Conservation (phyloP, 2,329 filamentous ascomycete species). For the Lecanicillium sp. region DNA sequence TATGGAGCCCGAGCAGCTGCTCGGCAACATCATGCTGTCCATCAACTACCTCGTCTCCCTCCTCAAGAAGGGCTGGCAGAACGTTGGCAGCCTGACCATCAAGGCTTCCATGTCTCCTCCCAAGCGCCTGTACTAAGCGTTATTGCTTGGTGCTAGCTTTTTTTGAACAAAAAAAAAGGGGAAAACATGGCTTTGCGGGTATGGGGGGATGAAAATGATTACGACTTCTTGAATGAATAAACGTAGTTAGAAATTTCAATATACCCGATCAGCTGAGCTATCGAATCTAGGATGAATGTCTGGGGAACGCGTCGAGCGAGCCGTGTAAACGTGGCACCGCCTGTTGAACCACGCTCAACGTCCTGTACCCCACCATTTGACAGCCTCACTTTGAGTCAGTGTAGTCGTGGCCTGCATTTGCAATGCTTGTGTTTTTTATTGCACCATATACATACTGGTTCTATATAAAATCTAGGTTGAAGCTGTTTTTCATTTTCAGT, state of each 20-base stretch:
- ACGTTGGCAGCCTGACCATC: constrained; percentile 98
- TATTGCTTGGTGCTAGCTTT: background rate
- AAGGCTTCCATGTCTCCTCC: constrained; percentile 99
- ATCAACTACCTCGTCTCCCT: constrained; percentile 99
- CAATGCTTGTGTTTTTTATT: constrained; percentile 3
- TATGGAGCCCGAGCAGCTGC: constrained; percentile 93
- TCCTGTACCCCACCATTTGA: background rate
- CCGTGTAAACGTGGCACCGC: background rate
- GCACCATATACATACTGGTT: constrained; percentile 7
- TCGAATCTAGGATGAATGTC: no score
- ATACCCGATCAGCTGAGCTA: constrained; percentile 12
- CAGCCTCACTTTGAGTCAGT: background rate
- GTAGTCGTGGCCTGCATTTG: no score
- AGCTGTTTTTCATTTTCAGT: background rate
- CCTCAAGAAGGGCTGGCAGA: constrained; percentile 99
- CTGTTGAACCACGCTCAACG: background rate
- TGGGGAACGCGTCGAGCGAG: background rate
- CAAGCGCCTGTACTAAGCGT: constrained; percentile 86
- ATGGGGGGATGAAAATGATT: constrained; percentile 1
- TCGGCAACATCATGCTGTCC: constrained; percentile 98
- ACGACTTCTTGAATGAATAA: constrained; percentile 11
- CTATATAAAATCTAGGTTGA: constrained; percentile 12
- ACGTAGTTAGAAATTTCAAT: constrained; percentile 11
- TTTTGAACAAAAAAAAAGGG: constrained; percentile 2
- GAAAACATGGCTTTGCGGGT: constrained; percentile 3